phyloP scores from a whole-genome alignment of 2,329 filamentous ascomycete genomes.

The Anthostomella pinea region DNA sequence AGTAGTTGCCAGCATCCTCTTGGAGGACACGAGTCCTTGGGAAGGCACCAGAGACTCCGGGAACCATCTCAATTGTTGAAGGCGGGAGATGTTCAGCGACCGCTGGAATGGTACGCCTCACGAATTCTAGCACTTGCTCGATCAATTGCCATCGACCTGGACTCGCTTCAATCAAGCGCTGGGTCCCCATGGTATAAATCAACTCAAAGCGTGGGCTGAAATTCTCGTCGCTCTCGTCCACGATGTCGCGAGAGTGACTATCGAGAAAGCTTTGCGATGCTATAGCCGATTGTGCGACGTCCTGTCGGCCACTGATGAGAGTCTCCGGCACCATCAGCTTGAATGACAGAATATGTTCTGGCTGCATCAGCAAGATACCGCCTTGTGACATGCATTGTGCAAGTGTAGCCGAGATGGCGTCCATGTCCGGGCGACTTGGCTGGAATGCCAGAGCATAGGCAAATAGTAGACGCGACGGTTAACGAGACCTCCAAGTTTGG shows the following conservation, averaged over 20 bases:
- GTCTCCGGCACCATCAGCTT: slow-evolving; percentile 59
- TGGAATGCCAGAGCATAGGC: no score
- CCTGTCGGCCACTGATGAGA: slow-evolving; percentile 44
- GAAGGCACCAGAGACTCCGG: slow-evolving; percentile 49
- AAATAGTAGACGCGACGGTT: slow-evolving; percentile 51
- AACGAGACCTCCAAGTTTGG: slow-evolving; percentile 53
- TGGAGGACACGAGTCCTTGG: no score
- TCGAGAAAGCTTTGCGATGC: slow-evolving; percentile 50
- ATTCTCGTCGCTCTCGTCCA: no score
- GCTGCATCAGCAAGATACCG: slow-evolving; percentile 58
- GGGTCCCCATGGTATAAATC: slow-evolving; percentile 55
- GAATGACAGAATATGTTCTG: slow-evolving; percentile 64
- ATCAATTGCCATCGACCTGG: slow-evolving; percentile 49
- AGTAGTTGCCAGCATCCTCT: no score
- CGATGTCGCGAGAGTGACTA: slow-evolving; percentile 51
- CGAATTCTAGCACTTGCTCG: slow-evolving; percentile 39
- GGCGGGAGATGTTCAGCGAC: no score
- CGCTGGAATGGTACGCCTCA: slow-evolving; percentile 35
- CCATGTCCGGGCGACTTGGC: no score
- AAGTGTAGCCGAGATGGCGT: no score
- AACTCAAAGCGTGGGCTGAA: slow-evolving; percentile 53
- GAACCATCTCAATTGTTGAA: slow-evolving; percentile 38
- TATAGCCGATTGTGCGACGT: slow-evolving; percentile 47
- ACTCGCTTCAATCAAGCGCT: slow-evolving; percentile 49
- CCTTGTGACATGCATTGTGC: no score